These are phyloP conservation scores for Coemansia reversa DNA, from an alignment of 192 early-diverging fungal genomes.

Conservation along the genomic window DNA sequence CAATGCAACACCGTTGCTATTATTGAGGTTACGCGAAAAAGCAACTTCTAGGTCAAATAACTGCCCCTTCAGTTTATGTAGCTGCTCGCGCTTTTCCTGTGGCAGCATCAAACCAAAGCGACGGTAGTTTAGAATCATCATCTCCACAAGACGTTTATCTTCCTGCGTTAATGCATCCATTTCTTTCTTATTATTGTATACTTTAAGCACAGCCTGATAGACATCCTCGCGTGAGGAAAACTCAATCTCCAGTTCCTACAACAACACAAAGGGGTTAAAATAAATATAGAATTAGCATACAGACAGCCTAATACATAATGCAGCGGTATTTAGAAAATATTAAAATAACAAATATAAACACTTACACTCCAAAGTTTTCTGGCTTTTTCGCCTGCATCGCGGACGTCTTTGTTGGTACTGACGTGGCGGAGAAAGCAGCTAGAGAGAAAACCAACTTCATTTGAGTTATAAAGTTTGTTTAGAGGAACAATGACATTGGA, in stretches of 20 bases:
- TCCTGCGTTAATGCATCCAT: conserved; percentile 49
- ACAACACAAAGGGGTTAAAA: background rate
- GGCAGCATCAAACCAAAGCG: conserved; percentile 65
- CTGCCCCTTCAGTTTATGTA: conserved; percentile 14
- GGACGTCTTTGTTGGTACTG: conserved; percentile 53
- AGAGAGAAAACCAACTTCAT: background rate
- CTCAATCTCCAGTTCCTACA: conserved; percentile 6
- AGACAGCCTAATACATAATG: too few relatives aligned
- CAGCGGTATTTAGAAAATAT: background rate
- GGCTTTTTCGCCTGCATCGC: conserved; percentile 60
- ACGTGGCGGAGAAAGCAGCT: conserved; percentile 15
- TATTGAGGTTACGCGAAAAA: conserved; percentile 61
- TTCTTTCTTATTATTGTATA: conserved; percentile 36
- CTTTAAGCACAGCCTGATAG: conserved; percentile 48
- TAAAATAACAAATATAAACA: background rate
- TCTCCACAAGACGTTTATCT: conserved; percentile 61
- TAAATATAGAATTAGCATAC: background rate
- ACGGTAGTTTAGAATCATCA: conserved; percentile 58
- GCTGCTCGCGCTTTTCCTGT: conserved; percentile 54
- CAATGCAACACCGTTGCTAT: conserved; percentile 52
- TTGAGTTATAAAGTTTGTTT: background rate
- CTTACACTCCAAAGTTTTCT: conserved; percentile 43
- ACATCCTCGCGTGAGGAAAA: conserved; percentile 54
- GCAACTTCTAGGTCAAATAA: conserved; percentile 57
- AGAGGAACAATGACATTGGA: conserved; percentile 3